Conservation (phyloP, 805 yeast genomes). For the Starmerella geochares region DNA sequence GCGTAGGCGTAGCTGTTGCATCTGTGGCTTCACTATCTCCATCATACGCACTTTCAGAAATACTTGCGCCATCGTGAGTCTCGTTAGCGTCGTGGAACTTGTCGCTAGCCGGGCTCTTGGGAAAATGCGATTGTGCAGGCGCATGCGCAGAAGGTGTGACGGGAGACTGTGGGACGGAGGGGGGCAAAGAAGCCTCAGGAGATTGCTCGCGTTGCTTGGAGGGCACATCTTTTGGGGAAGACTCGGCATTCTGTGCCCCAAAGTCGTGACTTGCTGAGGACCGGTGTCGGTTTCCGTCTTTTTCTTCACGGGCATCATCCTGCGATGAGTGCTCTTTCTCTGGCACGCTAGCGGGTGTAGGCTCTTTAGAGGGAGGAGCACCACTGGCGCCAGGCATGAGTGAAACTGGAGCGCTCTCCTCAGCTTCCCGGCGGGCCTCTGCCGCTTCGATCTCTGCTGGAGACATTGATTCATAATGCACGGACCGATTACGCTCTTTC, state of each 20-base stretch:
- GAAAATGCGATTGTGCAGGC: background rate
- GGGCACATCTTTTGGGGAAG: background rate
- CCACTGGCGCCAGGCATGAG: slow-evolving; percentile 14
- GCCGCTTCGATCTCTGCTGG: slow-evolving; percentile 22
- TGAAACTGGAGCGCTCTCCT: slow-evolving; percentile 18
- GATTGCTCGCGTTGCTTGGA: background rate
- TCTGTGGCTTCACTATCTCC: slow-evolving; percentile 9
- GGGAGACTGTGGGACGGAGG: slow-evolving; percentile 2
- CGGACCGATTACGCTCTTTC: slow-evolving; percentile 17
- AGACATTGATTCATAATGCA: slow-evolving; percentile 20
- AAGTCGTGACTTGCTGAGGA: no score
- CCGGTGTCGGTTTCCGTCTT: no score
- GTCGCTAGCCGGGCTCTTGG: slow-evolving; percentile 9
- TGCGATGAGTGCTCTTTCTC: background rate
- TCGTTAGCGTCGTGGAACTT: slow-evolving; percentile 1
- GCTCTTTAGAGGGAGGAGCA: slow-evolving; percentile 6
- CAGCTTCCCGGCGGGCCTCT: slow-evolving; percentile 23
- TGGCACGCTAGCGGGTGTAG: background rate
- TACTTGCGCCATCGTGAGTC: background rate
- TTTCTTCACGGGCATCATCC: background rate
- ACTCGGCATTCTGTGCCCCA: background rate
- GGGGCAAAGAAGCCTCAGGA: no score
- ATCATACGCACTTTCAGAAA: slow-evolving; percentile 8
- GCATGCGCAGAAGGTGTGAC: slow-evolving; percentile 1
- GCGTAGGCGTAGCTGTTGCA: background rate